Evolutionary conservation across 306 rosid genomes (phyloP), one percentile per base, ranked within the genome.

Genomic region (Cucurbita moschata): DNA sequence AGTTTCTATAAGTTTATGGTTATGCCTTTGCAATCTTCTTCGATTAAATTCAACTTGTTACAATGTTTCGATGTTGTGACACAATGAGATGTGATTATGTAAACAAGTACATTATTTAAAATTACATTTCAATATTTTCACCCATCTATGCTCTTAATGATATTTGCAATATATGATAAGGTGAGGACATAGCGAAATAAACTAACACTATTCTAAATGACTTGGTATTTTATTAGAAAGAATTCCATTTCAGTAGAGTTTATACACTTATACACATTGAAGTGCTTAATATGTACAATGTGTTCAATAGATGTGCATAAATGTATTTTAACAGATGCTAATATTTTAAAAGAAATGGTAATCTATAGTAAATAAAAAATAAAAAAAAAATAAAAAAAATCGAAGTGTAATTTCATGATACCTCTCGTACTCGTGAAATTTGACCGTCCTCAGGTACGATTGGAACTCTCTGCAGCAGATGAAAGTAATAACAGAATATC

Each of bases 381-480:
- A 10, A 46, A 46, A 46, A 26, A 26, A 26, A 26, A 26, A 26
- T 1, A 26, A 96, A 94, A 30, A 37, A 39, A 62, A 9, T 65
- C 71, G 47, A 39, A 21, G 19, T 16, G 11, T 51, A 18, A 13
- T 58, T 46, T 16, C 39, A 58, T 35, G 42, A 72, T 86, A 91
- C 99, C 99, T 91, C 81, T 38, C 96, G 85, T 57, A 42, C 72
- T 71, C 47, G 77, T 66, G 88, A 78, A 83, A 95, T 79, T 52
- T 75, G 81, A 60, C 96, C 97, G 58, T 95, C 99, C 5, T 86
- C 82, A 47, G 87, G 89, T 81, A 91, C 88, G 57, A 94, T 91
- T 8, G 92, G 92, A 14, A 83, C 88, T 89, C 81, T 91, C 99
- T 94, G 92, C 88, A 86, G 54, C n/a, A 82, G 82, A 82, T 46